Percentiles rank a stretch among this genome's conserved stretches.
Conservation (phyloP, 257 asterid genomes). For the Gardenia jasminoides region DNA sequence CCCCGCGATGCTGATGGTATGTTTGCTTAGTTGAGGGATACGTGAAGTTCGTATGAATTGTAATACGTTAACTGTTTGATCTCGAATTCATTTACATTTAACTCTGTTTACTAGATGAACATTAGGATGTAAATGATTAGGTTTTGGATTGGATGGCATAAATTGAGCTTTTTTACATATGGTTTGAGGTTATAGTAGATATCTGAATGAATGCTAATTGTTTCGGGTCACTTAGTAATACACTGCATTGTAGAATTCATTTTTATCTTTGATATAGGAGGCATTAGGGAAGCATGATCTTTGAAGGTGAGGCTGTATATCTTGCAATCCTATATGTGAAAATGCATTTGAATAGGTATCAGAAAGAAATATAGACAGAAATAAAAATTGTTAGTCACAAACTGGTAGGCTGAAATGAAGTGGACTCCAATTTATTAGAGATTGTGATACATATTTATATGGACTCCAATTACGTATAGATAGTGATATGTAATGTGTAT, state of each 20-base stretch:
- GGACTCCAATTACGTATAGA: not conserved
- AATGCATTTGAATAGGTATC: not conserved
- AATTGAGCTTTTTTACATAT: not conserved
- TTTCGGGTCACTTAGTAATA: not conserved
- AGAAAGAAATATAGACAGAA: not conserved
- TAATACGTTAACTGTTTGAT: conserved; percentile 3
- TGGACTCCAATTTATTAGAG: not conserved
- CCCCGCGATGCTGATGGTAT: conserved; percentile 98
- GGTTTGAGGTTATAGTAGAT: no score
- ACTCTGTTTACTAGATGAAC: not conserved
- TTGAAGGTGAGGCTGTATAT: not conserved
- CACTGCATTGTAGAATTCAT: not conserved
- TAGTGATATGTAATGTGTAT: not conserved
- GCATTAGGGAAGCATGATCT: not conserved
- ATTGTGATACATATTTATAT: no score
- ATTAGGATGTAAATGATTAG: not conserved
- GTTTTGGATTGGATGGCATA: not conserved
- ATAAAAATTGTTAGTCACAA: not conserved
- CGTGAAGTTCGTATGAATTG: not conserved
- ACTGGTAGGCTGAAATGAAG: not conserved
- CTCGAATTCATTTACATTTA: not conserved
- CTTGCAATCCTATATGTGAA: not conserved
- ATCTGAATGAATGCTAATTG: no score
- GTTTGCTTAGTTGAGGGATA: not conserved
- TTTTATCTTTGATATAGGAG: not conserved